Evolutionary conservation across 2,329 filamentous ascomycete genomes (phyloP).

Genomic region (Emmonsiellopsis sp.): DNA sequence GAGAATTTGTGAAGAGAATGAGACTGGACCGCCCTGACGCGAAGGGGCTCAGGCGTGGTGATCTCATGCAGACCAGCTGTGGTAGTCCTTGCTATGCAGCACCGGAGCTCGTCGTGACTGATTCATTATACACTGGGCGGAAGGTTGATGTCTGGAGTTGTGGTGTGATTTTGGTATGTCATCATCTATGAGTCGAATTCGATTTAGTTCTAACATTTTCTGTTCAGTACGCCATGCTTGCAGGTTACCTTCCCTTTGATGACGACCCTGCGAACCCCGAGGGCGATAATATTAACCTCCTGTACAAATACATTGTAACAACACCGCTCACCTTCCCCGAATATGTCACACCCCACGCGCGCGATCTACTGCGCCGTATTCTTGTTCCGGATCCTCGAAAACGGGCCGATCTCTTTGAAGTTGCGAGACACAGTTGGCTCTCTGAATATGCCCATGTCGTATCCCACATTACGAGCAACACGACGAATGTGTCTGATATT

Average conservation of each 20-base stretch:
- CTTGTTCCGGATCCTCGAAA: conserved; percentile 91
- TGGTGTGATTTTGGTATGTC: conserved; percentile 72
- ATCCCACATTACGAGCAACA: conserved; percentile 92
- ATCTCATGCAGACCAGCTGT: conserved; percentile 98
- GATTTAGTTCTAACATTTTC: conserved; percentile 2
- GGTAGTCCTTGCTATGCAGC: conserved; percentile 97
- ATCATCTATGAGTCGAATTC: conserved; percentile 6
- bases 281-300: conserved; percentile 95
- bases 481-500: conserved; percentile 77
- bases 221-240: conserved; percentile 92
- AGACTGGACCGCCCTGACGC: conserved; percentile 72
- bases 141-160: conserved; percentile 99
- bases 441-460: conserved; percentile 96
- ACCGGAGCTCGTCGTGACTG: conserved; percentile 92
- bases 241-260: conserved; percentile 93
- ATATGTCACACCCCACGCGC: conserved; percentile 94
- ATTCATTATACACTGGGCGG: conserved; percentile 90
- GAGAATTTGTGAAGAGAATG: conserved; percentile 77
- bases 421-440: conserved; percentile 94
- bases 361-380: conserved; percentile 85
- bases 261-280: conserved; percentile 97
- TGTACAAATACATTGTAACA: conserved; percentile 98
- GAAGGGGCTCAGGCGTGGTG: conserved; percentile 72
- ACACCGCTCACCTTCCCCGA: conserved; percentile 96
- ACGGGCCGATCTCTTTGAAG: conserved; percentile 91